phyloP scores from a whole-genome alignment of 1,139 yeast species.

The Debaryomyces sp. region DNA sequence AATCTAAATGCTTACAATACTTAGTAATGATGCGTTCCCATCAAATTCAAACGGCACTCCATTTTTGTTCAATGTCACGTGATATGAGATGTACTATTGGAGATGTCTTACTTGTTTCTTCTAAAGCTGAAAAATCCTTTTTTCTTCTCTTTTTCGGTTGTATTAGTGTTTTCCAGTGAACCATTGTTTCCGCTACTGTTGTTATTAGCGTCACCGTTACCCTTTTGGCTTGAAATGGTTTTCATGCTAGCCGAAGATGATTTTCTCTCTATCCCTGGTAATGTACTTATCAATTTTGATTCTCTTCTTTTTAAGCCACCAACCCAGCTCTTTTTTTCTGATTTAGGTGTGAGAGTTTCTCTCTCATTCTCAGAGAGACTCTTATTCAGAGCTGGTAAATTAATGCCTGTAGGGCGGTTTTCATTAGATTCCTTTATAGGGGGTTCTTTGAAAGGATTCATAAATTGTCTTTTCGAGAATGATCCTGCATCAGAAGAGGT shows the following conservation, averaged over 20 bases:
- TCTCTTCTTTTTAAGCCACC: constrained; percentile 44
- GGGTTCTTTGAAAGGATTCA: constrained; percentile 34
- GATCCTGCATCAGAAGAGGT: constrained; percentile 11
- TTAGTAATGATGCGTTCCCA: background rate
- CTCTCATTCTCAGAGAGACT: constrained; percentile 4
- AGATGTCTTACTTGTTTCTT: constrained; percentile 20
- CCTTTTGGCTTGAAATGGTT: constrained; percentile 14
- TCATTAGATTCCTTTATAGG: constrained; percentile 10
- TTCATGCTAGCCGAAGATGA: constrained; percentile 15
- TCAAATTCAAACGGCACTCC: background rate
- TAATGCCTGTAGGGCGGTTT: background rate
- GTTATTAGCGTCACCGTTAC: background rate
- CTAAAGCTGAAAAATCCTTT: constrained; percentile 45
- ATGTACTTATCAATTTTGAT: constrained; percentile 18
- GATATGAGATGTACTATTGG: background rate
- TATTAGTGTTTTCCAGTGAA: background rate
- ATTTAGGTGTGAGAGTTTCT: background rate
- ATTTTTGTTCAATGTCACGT: background rate
- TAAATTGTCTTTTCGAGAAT: constrained; percentile 19
- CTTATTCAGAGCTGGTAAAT: background rate
- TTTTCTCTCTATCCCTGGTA: constrained; percentile 14
- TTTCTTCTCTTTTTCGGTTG: constrained; percentile 24
- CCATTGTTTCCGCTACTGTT: constrained; percentile 1
- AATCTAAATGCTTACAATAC: background rate
- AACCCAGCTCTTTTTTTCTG: constrained; percentile 48